Evolutionary conservation across 495 filamentous ascomycete genomes (phyloP).

Genomic region (Entonaema liquescens): DNA sequence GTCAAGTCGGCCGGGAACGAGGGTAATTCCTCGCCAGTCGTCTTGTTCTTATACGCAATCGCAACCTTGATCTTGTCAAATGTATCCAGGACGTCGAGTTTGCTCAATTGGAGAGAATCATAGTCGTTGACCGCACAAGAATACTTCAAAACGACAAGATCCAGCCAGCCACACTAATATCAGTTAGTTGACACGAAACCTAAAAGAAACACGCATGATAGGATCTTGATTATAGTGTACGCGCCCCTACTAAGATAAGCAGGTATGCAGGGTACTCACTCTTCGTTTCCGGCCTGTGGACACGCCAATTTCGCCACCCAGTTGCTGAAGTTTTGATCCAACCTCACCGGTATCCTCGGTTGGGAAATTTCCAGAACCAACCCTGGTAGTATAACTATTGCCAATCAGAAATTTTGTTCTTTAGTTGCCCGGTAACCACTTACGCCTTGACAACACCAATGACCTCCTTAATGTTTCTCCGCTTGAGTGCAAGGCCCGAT

Average conservation of each 20-base stretch:
- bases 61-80: conserved; percentile 5
- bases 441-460: conserved; percentile 6
- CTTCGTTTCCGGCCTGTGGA: conserved; percentile 5
- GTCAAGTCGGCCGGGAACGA: conserved; percentile 1
- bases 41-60: not conserved
- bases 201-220: not conserved
- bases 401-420: not conserved
- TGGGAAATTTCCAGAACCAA: conserved; percentile 3
- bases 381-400: not conserved
- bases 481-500: not conserved
- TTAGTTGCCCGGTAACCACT: not conserved
- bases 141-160: conserved; percentile 7
- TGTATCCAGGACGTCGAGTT: not conserved
- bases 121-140: conserved; percentile 5
- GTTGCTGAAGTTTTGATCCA: conserved; percentile 2
- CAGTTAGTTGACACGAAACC: not conserved
- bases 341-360: conserved; percentile 1
- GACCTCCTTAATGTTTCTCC: conserved; percentile 4
- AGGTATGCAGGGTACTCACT: not conserved
- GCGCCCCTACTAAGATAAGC: not conserved
- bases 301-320: conserved; percentile 1
- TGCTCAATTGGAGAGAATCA: conserved; percentile 2
- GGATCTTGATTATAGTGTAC: not conserved
- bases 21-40: not conserved
- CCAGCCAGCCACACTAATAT: conserved; percentile 6